These are phyloP conservation scores for Pelagophyceae sp. DNA, from an alignment of 352 stramenopile species.

Conservation along the genomic window DNA sequence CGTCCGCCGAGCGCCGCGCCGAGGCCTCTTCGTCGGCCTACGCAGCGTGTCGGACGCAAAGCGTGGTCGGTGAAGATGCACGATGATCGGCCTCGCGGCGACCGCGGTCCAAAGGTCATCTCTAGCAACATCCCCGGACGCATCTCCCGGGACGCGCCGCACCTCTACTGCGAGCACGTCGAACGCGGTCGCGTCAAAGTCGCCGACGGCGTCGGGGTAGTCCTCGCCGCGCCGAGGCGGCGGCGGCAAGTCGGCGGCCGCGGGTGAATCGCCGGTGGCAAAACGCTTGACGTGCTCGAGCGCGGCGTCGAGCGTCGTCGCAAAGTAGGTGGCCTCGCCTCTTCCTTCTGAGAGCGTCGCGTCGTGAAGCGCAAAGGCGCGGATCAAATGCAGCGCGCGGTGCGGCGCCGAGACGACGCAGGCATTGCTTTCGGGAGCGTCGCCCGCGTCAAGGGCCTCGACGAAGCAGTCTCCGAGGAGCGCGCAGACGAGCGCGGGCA, in stretches of 20 bases:
- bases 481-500: neutral
- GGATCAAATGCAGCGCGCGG: neutral
- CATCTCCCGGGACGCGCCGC: too few relatives aligned
- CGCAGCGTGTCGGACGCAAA: too few relatives aligned
- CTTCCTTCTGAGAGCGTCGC: neutral
- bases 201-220: too few relatives aligned
- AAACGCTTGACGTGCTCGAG: neutral
- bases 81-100: too few relatives aligned
- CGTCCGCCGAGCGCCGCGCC: neutral
- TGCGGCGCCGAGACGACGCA: neutral
- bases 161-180: too few relatives aligned
- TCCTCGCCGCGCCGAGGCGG: neutral
- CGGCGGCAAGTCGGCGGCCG: too few relatives aligned
- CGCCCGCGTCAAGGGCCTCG: neutral
- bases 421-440: neutral
- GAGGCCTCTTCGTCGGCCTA: neutral
- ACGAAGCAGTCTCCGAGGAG: neutral
- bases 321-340: neutral
- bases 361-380: neutral
- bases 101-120: too few relatives aligned
- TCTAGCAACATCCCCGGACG: too few relatives aligned
- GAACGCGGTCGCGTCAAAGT: too few relatives aligned
- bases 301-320: constrained; percentile 3
- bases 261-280: neutral
- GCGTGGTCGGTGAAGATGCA: neutral